Percentiles rank a stretch among this genome's conserved stretches.
Conservation (phyloP, 208 protist genomes). For the Zelonia costaricensis region DNA sequence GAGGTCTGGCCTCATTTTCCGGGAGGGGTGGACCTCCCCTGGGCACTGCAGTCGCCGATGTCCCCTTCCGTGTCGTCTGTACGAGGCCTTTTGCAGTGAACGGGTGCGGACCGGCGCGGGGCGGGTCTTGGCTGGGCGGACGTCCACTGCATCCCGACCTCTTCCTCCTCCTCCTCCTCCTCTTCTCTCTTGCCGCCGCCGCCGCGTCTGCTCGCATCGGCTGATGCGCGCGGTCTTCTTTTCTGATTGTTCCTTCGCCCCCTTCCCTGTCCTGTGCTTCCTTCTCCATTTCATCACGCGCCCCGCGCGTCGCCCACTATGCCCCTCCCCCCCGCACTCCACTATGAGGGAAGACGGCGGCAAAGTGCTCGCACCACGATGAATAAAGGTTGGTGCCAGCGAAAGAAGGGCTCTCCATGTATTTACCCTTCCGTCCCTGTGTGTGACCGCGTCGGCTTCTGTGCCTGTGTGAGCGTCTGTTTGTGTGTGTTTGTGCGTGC, state of each 20-base stretch:
- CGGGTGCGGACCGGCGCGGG: too few relatives aligned
- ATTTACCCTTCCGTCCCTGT: conserved; percentile 3
- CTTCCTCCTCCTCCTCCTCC: too few relatives aligned
- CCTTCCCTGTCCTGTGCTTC: neutral
- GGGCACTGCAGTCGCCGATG: too few relatives aligned
- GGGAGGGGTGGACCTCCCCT: too few relatives aligned
- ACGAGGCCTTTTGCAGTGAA: too few relatives aligned
- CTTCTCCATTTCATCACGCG: too few relatives aligned
- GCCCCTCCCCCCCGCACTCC: neutral
- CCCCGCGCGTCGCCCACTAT: neutral
- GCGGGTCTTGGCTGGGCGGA: too few relatives aligned
- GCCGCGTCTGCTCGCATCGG: too few relatives aligned
- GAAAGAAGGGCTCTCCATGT: neutral
- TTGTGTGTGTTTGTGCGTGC: conserved; percentile 3
- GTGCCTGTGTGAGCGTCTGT: neutral
- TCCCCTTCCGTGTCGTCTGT: too few relatives aligned
- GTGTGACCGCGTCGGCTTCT: neutral
- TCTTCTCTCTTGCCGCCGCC: too few relatives aligned
- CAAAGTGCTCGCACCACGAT: neutral
- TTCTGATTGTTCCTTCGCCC: neutral
- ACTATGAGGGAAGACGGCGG: neutral
- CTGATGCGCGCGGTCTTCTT: neutral
- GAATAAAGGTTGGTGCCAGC: neutral
- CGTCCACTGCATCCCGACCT: too few relatives aligned
- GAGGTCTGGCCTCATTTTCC: too few relatives aligned